Evolutionary conservation across 108 stramenopile genomes (phyloP).

Genomic region (Cylindrotheca fusiformis): DNA sequence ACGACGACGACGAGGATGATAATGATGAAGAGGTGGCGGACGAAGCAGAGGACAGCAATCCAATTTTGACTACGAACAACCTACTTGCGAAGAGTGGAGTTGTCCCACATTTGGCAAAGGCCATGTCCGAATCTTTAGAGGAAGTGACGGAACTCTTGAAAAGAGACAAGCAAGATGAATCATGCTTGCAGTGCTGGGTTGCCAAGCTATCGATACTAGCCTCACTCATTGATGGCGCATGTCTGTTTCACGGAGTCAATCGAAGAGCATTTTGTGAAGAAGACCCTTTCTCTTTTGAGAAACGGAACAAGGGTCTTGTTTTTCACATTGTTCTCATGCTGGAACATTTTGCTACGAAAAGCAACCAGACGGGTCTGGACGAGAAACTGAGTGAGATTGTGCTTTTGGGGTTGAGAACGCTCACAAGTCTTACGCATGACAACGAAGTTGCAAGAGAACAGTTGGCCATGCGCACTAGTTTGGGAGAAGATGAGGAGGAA

Average conservation of each 20-base stretch:
- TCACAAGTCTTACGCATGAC: slow-evolving; percentile 80
- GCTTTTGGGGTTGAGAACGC: slow-evolving; percentile 50
- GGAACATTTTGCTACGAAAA: neutral
- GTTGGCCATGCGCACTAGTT: slow-evolving; percentile 25
- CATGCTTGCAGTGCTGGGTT: neutral
- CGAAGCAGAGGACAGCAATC: slow-evolving; percentile 45
- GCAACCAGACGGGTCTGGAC: slow-evolving; percentile 6
- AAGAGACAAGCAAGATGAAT: neutral
- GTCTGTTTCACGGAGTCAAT: slow-evolving; percentile 53
- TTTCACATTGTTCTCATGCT: slow-evolving; percentile 12
- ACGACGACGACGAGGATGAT: slow-evolving; percentile 24
- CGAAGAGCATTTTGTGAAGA: slow-evolving; percentile 38
- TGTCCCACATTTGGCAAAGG: slow-evolving; percentile 46
- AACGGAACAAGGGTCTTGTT: slow-evolving; percentile 13
- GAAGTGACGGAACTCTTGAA: slow-evolving; percentile 11
- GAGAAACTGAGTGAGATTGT: slow-evolving; percentile 11
- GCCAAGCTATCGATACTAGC: slow-evolving; percentile 45
- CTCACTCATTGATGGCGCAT: slow-evolving; percentile 66
- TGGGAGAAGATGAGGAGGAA: slow-evolving; percentile 14
- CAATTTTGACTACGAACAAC: slow-evolving; percentile 59
- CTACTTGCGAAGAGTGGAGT: slow-evolving; percentile 59
- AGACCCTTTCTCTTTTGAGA: slow-evolving; percentile 30
- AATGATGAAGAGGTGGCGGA: slow-evolving; percentile 30
- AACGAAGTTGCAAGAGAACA: slow-evolving; percentile 64
- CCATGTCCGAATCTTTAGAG: slow-evolving; percentile 51